These are phyloP conservation scores for Galerina sulciceps DNA, from an alignment of 768 basidiomycete genomes.

Conservation along the genomic window DNA sequence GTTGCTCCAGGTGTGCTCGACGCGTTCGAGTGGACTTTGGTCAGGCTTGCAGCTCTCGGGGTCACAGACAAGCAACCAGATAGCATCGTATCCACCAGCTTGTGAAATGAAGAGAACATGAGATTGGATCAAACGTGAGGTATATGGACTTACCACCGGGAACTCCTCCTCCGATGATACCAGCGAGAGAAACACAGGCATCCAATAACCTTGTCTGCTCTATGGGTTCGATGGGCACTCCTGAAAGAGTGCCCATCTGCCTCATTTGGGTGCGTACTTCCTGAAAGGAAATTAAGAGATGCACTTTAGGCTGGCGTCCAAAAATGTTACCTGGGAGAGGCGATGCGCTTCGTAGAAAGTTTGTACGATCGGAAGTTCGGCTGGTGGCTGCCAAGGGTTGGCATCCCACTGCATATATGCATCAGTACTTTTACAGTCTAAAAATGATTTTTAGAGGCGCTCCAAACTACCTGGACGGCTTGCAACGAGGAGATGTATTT, in stretches of 20 bases:
- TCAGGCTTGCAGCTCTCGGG: constrained; percentile 48
- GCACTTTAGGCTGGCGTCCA: neutral
- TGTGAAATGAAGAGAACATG: constrained; percentile 6
- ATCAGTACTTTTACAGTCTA: neutral
- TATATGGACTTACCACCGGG: constrained; percentile 77
- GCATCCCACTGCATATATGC: constrained; percentile 59
- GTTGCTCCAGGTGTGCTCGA: constrained; percentile 71
- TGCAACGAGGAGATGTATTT: constrained; percentile 66
- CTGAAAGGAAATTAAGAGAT: constrained; percentile 38
- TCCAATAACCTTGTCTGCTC: constrained; percentile 88
- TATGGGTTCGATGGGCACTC: constrained; percentile 88
- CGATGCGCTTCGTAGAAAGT: constrained; percentile 62
- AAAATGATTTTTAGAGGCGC: neutral
- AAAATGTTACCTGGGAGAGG: constrained; percentile 54
- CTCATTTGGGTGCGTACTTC: constrained; percentile 81
- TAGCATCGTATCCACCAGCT: constrained; percentile 98
- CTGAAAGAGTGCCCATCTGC: constrained; percentile 76
- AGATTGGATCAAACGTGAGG: neutral
- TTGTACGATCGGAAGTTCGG: constrained; percentile 49
- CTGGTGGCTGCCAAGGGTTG: constrained; percentile 52
- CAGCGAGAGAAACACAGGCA: constrained; percentile 73
- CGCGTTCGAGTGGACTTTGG: constrained; percentile 55
- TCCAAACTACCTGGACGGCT: constrained; percentile 50
- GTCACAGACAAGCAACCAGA: constrained; percentile 89
- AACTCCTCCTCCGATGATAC: constrained; percentile 93